phyloP scores from a whole-genome alignment of 805 yeast genomes.

The Saccharomycopsis amapae region DNA sequence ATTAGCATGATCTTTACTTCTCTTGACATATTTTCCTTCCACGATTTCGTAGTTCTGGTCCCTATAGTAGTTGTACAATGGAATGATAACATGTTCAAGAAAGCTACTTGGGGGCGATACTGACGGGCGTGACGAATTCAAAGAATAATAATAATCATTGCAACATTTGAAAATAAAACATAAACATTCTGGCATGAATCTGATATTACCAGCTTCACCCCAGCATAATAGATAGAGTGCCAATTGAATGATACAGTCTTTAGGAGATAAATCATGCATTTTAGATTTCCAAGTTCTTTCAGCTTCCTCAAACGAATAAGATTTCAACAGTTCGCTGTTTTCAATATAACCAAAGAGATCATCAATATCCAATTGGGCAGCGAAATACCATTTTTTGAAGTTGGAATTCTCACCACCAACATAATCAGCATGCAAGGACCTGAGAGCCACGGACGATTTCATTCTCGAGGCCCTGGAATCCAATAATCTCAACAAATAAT shows the following conservation, averaged over 20 bases:
- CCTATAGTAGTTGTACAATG: conserved; percentile 56
- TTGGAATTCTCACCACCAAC: conserved; percentile 67
- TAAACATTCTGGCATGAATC: conserved; percentile 86
- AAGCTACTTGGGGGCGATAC: conserved; percentile 34
- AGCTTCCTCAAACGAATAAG: conserved; percentile 33
- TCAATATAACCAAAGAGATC: conserved; percentile 37
- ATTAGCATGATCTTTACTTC: conserved; percentile 57
- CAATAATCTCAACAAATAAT: conserved; percentile 50
- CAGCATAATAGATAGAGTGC: conserved; percentile 68
- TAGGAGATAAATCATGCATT: conserved; percentile 43
- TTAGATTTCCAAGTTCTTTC: conserved; percentile 44
- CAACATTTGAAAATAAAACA: conserved; percentile 83
- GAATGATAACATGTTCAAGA: conserved; percentile 66
- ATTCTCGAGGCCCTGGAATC: conserved; percentile 67
- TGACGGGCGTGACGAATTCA: conserved; percentile 32
- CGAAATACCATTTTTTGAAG: conserved; percentile 71
- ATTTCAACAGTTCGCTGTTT: conserved; percentile 9
- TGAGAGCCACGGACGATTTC: conserved; percentile 48
- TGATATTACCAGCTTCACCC: conserved; percentile 84
- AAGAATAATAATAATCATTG: conserved; percentile 52
- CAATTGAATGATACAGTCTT: conserved; percentile 54
- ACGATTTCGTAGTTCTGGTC: conserved; percentile 44
- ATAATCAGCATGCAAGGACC: conserved; percentile 63
- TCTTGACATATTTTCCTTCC: conserved; percentile 38
- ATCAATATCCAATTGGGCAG: conserved; percentile 58